These are phyloP conservation scores for Saturnispora galanensis DNA, from an alignment of 805 yeast species.

Conservation along the genomic window DNA sequence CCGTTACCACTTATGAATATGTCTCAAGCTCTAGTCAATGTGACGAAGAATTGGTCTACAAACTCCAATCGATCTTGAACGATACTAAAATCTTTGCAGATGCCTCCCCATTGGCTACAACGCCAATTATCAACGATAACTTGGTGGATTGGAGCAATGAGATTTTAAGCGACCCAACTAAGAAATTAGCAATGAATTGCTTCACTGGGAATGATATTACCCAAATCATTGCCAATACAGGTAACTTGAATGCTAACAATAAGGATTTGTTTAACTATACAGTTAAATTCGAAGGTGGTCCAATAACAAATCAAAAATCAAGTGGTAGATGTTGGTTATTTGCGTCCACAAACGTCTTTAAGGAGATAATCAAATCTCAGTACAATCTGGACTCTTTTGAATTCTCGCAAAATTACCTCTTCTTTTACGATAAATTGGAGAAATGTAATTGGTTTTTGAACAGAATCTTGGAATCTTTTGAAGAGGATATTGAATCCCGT, in stretches of 20 bases:
- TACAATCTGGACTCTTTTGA: conserved; percentile 62
- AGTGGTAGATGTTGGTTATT: conserved; percentile 89
- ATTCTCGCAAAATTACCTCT: conserved; percentile 69
- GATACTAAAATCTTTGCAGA: not conserved
- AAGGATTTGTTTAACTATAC: conserved; percentile 34
- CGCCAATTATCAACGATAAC: conserved; percentile 27
- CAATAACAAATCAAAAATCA: conserved; percentile 64
- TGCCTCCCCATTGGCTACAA: conserved; percentile 1
- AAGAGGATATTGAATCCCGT: conserved; percentile 62
- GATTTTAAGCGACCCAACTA: conserved; percentile 38
- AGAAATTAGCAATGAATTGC: conserved; percentile 44
- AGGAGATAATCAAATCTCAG: conserved; percentile 53
- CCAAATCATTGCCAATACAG: conserved; percentile 31
- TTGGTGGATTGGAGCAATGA: conserved; percentile 38
- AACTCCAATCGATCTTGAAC: conserved; percentile 21
- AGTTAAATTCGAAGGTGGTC: conserved; percentile 45
- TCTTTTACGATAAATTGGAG: conserved; percentile 81
- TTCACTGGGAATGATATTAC: conserved; percentile 39
- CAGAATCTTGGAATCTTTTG: conserved; percentile 58
- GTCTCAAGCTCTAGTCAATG: conserved; percentile 10
- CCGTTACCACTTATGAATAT: conserved; percentile 7
- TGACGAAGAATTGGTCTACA: conserved; percentile 25
- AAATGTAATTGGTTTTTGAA: conserved; percentile 76
- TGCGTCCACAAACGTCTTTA: conserved; percentile 70
- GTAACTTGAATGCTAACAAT: conserved; percentile 21